A percentile compares a stretch with the other conserved stretches of the same genome.
Conservation (phyloP, 495 filamentous ascomycete genomes). For the Penicillium simplicissimum region DNA sequence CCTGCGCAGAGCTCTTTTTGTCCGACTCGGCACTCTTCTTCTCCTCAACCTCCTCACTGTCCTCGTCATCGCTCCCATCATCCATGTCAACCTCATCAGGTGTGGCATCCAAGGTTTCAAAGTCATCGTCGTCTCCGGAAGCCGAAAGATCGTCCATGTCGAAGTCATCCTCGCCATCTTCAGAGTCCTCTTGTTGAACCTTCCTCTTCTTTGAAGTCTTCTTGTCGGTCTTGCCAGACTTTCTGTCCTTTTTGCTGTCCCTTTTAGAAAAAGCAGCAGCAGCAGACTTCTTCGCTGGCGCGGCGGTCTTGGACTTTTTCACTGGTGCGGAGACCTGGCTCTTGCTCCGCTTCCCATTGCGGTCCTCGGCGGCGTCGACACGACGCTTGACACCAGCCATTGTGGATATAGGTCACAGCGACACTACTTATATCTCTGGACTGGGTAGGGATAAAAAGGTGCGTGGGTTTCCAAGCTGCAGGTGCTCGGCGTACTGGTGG, state of each 20-base stretch:
- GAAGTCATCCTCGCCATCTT: slow-evolving; percentile 40
- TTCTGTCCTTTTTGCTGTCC: slow-evolving; percentile 25
- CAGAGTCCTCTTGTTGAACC: slow-evolving; percentile 34
- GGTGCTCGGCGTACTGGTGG: slow-evolving; percentile 28
- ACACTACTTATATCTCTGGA: slow-evolving; percentile 9
- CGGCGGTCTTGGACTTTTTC: slow-evolving; percentile 38
- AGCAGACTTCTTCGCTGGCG: slow-evolving; percentile 36
- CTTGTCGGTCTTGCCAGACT: slow-evolving; percentile 26
- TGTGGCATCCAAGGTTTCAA: slow-evolving; percentile 29
- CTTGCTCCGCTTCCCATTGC: slow-evolving; percentile 52
- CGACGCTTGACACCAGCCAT: slow-evolving; percentile 50
- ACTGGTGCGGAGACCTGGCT: slow-evolving; percentile 35
- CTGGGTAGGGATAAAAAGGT: slow-evolving; percentile 11
- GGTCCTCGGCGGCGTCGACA: slow-evolving; percentile 44
- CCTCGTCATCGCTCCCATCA: slow-evolving; percentile 32
- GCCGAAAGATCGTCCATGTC: slow-evolving; percentile 47
- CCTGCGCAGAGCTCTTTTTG: slow-evolving; percentile 12
- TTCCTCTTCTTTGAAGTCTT: slow-evolving; percentile 42
- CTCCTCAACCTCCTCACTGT: slow-evolving; percentile 26
- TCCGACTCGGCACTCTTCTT: slow-evolving; percentile 23
- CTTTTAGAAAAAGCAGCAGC: slow-evolving; percentile 23
- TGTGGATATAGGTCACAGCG: slow-evolving; percentile 16
- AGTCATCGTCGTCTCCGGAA: slow-evolving; percentile 37
- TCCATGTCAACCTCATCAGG: slow-evolving; percentile 43
- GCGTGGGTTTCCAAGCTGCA: slow-evolving; percentile 23